Evolutionary conservation across 1,284 basidiomycete species (phyloP).

Genomic region (Naganishia cerealis): DNA sequence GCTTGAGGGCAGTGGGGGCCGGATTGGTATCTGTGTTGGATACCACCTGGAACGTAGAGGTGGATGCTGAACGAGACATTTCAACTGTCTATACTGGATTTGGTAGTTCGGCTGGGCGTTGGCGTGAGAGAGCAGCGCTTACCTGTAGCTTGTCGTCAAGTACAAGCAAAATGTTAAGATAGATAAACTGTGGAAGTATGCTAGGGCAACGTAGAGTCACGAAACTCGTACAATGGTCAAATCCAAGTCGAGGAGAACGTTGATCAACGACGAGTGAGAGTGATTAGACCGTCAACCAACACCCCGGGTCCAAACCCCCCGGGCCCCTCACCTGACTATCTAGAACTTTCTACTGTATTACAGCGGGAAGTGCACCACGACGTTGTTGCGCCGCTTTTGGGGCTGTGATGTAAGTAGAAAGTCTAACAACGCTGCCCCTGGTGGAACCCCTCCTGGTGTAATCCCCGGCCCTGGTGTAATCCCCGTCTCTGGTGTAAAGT

Average conservation of each 20-base stretch:
- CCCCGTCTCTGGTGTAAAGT: too few species aligned
- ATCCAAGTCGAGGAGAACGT: neutral
- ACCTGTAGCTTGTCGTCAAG: neutral
- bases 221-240: neutral
- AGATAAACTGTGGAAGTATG: neutral
- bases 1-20: neutral
- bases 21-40: neutral
- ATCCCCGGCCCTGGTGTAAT: too few species aligned
- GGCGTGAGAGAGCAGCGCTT: neutral
- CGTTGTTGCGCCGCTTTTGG: too few species aligned
- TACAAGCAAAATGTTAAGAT: neutral
- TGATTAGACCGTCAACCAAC: too few species aligned
- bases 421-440: too few species aligned
- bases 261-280: neutral
- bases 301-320: too few species aligned
- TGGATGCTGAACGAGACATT: neutral
- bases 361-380: too few species aligned
- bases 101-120: neutral
- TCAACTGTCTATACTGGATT: neutral
- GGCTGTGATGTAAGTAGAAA: too few species aligned
- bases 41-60: neutral
- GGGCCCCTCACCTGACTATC: too few species aligned
- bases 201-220: neutral
- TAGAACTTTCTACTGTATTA: too few species aligned
- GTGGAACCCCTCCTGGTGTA: too few species aligned